Percentiles rank a stretch among this genome's conserved stretches.
Conservation (phyloP, 208 protist genomes). For the Leishmania braziliensis region DNA sequence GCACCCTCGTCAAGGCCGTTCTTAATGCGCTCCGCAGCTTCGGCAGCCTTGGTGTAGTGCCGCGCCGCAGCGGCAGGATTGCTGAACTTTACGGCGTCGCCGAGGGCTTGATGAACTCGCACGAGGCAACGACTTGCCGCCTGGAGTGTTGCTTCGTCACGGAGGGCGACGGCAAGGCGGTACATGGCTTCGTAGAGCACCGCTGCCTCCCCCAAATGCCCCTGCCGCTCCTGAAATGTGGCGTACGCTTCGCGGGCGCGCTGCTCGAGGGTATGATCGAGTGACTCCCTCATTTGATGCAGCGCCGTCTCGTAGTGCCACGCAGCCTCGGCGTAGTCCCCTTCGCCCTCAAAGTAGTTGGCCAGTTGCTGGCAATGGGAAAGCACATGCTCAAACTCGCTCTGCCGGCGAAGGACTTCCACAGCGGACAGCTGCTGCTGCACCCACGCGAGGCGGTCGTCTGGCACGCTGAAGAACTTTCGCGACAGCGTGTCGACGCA, state of each 20-base stretch:
- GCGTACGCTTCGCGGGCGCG: conserved; percentile 55
- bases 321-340: conserved; percentile 74
- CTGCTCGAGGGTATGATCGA: conserved; percentile 73
- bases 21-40: conserved; percentile 43
- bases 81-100: conserved; percentile 35
- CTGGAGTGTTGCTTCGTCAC: conserved; percentile 43
- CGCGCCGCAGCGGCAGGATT: conserved; percentile 43
- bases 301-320: conserved; percentile 77
- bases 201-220: conserved; percentile 50
- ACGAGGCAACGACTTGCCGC: conserved; percentile 64
- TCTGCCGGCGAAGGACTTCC: conserved; percentile 84
- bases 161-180: conserved; percentile 58
- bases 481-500: conserved; percentile 86
- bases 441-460: conserved; percentile 78
- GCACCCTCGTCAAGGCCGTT: conserved; percentile 49
- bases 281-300: conserved; percentile 71
- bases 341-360: conserved; percentile 83
- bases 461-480: conserved; percentile 69
- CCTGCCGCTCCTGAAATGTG: conserved; percentile 68
- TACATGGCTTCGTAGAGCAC: conserved; percentile 73
- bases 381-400: conserved; percentile 77
- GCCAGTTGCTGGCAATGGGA: conserved; percentile 62
- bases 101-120: conserved; percentile 67
- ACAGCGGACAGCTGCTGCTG: conserved; percentile 71
- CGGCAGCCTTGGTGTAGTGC: conserved; percentile 57